phyloP scores from a whole-genome alignment of 164 flowering plant species.

The Umbellularia californica region DNA sequence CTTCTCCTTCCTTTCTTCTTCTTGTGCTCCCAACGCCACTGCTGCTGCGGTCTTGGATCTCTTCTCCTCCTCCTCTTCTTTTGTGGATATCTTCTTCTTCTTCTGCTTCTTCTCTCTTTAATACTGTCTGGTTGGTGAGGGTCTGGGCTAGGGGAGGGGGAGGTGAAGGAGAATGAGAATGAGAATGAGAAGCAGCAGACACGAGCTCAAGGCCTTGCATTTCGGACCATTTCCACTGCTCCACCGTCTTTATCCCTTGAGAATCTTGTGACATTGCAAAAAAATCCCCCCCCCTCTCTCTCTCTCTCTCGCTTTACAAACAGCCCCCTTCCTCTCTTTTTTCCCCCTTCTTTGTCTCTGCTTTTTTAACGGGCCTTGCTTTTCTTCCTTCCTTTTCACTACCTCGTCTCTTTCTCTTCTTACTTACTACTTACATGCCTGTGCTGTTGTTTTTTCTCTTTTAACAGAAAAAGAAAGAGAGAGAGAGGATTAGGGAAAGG shows the following conservation, averaged over 20 bases:
- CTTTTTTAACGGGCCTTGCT: neutral
- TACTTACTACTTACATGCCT: neutral
- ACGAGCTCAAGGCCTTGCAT: conserved; percentile 67
- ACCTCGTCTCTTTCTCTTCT: neutral
- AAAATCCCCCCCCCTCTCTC: conserved; percentile 5
- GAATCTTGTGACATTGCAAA: conserved; percentile 72
- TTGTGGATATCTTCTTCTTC: neutral
- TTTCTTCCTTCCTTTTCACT: neutral
- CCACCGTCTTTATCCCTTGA: conserved; percentile 59
- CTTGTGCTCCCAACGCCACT: neutral
- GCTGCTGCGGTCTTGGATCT: neutral
- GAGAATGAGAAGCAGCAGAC: conserved; percentile 12
- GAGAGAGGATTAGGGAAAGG: neutral
- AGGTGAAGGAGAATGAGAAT: neutral
- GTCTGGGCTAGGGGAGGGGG: neutral
- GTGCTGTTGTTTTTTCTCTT: conserved; percentile 1
- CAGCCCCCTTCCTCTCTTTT: neutral
- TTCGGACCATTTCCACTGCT: conserved; percentile 93
- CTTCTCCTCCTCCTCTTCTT: neutral
- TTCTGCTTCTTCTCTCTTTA: neutral
- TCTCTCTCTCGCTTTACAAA: neutral
- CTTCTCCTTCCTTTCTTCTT: conserved; percentile 1
- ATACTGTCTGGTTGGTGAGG: neutral
- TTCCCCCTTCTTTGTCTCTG: neutral
- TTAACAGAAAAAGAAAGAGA: neutral